Evolutionary conservation across 225 moss, liverwort and hornwort species (phyloP), one percentile per base, ranked within the genome.

Genomic region (Neckera pumila): DNA sequence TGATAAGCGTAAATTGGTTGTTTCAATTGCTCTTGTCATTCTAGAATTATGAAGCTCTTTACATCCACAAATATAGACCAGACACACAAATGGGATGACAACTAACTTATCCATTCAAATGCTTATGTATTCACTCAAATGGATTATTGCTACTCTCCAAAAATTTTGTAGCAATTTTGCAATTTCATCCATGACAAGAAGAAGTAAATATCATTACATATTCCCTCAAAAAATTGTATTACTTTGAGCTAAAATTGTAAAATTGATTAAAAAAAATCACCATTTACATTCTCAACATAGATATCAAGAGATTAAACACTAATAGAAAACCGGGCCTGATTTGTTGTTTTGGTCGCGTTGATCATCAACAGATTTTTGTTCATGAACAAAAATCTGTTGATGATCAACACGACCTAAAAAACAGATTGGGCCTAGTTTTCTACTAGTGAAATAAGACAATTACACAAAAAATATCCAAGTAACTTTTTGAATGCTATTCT

Each of bases 221-320:
- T 47, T 31, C 7, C 2, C 0, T 30, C 2, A 30, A 30, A 30
- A 18, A 45, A 6, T 45, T 73, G 6, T 28, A 28, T 43, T 9
- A 11, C 17, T 73, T 28, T 45, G 10, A 18, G 11, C 11, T 3
- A 45, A 11, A n/a, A n/a, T n/a, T n/a, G n/a, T n/a, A n/a, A 30
- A 45, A 17, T 12, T 0, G 0, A 49, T 49, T 2, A 2, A 6
- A 30, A 74, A 19, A 9, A 47, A 19, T 47, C 18, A 74, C 1
- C 1, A 1, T 47, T 72, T 72, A 16, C 17, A 73, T 17, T 28
- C 4, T 45, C 3, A 45, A 17, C 0, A 1, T 0, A 0, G 0
- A 15, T 17, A 8, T 30, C 17, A 73, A 2, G 6, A 73, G 17
- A 30, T 45, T 28, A 17, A 45, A n/a, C n/a, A n/a, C n/a, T n/a